Conservation (phyloP, 2,329 filamentous ascomycete genomes). For the Talaromyces sp. region DNA sequence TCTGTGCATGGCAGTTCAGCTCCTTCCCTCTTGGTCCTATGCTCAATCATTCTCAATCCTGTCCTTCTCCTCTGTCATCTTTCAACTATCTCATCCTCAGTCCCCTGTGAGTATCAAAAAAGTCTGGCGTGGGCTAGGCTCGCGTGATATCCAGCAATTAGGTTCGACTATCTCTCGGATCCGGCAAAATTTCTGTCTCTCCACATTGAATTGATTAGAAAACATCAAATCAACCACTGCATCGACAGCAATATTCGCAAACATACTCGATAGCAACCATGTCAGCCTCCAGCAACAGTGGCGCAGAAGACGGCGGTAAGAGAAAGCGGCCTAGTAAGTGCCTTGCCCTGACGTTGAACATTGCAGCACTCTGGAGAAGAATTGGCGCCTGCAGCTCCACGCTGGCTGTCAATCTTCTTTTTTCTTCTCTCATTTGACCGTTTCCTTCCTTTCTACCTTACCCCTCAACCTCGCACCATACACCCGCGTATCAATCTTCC, state of each 20-base stretch:
- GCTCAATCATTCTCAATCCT: neutral
- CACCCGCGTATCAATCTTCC: neutral
- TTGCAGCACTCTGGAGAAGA: neutral
- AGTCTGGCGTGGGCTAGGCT: neutral
- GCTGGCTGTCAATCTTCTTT: constrained; percentile 6
- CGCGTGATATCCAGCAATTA: neutral
- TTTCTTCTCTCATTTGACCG: constrained; percentile 5
- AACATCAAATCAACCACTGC: neutral
- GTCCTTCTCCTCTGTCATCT: too few relatives aligned
- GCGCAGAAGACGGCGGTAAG: constrained; percentile 27
- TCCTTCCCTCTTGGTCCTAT: neutral
- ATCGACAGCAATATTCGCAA: neutral
- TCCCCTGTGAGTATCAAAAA: neutral
- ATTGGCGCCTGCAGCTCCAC: neutral
- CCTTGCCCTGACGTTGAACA: neutral
- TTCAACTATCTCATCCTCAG: neutral
- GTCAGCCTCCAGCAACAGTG: constrained; percentile 27
- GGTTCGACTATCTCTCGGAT: constrained; percentile 2
- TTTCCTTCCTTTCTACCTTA: neutral
- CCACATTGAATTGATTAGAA: neutral
- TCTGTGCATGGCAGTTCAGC: neutral
- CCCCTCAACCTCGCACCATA: neutral
- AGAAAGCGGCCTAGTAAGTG: constrained; percentile 40
- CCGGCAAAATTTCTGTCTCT: constrained; percentile 6
- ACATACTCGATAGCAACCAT: constrained; percentile 22